Base-by-base conservation (phyloP, 2,329 filamentous ascomycete species). In the Trichothecium sympodiale region DNA sequence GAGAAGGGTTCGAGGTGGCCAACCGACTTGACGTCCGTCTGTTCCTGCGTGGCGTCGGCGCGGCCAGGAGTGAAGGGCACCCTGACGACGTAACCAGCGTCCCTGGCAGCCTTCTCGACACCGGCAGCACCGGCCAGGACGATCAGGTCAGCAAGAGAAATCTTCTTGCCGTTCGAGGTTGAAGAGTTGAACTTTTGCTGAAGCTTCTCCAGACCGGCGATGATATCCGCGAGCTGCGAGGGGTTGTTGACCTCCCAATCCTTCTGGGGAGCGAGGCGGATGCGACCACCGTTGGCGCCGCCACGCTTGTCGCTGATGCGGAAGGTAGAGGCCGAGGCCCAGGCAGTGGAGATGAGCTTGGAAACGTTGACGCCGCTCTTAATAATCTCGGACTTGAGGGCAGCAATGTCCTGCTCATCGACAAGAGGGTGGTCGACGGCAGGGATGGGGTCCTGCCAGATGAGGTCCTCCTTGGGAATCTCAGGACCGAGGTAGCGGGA, bases 241-340 rank as follows among this genome's bases (percentile, higher is more conserved):
- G 80, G 80, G 65, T 84, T 82, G 71, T 88, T 88, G 53, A 77
- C 70, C 50, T 74, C 60, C 82, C 83, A 88, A 56, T 74, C 64
- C 48, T 75, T 76, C 62, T 83, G 77, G 17, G 83, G 83, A 42
- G 69, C 64, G 9, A 88, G 78, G 25, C 80, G 77, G 49, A 88
- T 83, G 47, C 83, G 82, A 12, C 74, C 82, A 48, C 83, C 83
- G 50, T 88, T 88, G 60, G 83, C 83, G 52, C 83, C 83, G 46
- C 83, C 83, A 45, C 83, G 83, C 74, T 87, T 87, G 66, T 88
- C 83, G 46, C 75, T 72, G 46, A 76, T 71, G 41, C 80, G 80
- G 75, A 80, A 85, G 20, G 77, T 79, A 3, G 80, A 79, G 17
- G 80, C 79, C 0, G 80, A 74, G 1, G 75, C 75, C 74, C 77